Evolutionary conservation across 2,329 filamentous ascomycete species (phyloP).

Genomic region (Pestalotiopsis sp.): DNA sequence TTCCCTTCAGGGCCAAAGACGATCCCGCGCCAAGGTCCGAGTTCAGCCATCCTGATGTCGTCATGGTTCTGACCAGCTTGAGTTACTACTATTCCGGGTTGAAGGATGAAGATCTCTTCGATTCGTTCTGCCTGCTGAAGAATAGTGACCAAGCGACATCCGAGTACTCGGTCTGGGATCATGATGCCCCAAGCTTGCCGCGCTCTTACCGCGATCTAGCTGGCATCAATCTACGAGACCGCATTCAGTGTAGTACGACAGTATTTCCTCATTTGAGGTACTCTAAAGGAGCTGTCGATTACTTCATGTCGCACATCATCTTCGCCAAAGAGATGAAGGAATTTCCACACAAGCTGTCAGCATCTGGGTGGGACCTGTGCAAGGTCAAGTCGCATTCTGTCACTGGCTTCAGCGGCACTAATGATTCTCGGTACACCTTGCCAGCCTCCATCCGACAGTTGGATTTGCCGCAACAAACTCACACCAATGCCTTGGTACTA

Average conservation of each 20-base stretch:
- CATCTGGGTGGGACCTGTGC: constrained; percentile 70
- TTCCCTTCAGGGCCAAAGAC: constrained; percentile 64
- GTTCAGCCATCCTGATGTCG: constrained; percentile 63
- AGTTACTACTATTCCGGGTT: constrained; percentile 61
- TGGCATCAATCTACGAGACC: constrained; percentile 62
- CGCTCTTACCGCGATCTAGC: constrained; percentile 39
- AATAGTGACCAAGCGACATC: constrained; percentile 51
- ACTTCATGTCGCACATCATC: constrained; percentile 58
- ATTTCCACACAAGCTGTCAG: constrained; percentile 63
- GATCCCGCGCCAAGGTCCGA: constrained; percentile 56
- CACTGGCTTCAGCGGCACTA: constrained; percentile 72
- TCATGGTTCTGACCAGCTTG: constrained; percentile 56
- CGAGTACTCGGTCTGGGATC: constrained; percentile 55
- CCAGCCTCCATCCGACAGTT: constrained; percentile 58
- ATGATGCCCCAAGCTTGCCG: constrained; percentile 33
- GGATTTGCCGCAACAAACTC: constrained; percentile 53
- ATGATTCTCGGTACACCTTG: constrained; percentile 60
- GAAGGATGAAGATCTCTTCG: constrained; percentile 47
- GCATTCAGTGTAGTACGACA: constrained; percentile 40
- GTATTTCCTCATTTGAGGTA: constrained; percentile 57
- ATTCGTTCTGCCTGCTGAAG: constrained; percentile 47
- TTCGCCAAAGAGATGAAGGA: constrained; percentile 65
- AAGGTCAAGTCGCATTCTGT: constrained; percentile 46
- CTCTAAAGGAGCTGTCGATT: constrained; percentile 61
- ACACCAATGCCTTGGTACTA: constrained; percentile 71